Base-by-base conservation (phyloP, 192 early-diverging fungal species). In the Rhizoclosmatium sp. region DNA sequence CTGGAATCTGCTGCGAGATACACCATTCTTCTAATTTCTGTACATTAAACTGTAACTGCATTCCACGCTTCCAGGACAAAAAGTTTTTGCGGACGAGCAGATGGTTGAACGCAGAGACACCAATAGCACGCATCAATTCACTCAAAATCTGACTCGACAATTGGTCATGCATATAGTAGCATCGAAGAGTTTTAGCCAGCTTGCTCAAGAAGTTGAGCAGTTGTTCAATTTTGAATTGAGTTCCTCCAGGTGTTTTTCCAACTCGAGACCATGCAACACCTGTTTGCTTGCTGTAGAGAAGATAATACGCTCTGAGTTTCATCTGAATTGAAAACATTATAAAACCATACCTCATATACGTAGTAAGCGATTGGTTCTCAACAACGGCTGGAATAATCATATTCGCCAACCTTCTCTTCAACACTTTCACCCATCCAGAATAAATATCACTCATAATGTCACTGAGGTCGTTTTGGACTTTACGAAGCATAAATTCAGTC, bases 1-100 rank as follows among this genome's bases (percentile, higher is more conserved):
- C 98, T 23, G 93, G 87, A 23, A 98, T 93, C 49, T 92, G 92
- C 82, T 99, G 96, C 21, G 93, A 90, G 83, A 95, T 95, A 91
- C 97, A 99, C 98, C 98, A 99, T 82, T 99, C 98, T 82, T 98
- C 96, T 74, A 99, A 91, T 19, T 96, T 90, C 5, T 94, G 93
- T 49, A 97, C 92, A 75, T 99, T 99, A 86, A 97, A 98, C 87
- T 99, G 97, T 75, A 99, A 95, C 90, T 99, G 98, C 92, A 80
- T 74, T 39, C 96, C 96, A 79, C 98, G 93, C 84, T 99, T 99
- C 96, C 97, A 99, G 21, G 97, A 97, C 86, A 95, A 97, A 78
- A 98, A 99, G 87, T 97, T 97, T 69, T 96, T 94, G 65, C 98
- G 90, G 93, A 98, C 98, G 74, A 99, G 89, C 71, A 99, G 82